Evolutionary conservation across 176 grass and related monocot genomes (phyloP).

Genomic region (Panicum miliaceum): DNA sequence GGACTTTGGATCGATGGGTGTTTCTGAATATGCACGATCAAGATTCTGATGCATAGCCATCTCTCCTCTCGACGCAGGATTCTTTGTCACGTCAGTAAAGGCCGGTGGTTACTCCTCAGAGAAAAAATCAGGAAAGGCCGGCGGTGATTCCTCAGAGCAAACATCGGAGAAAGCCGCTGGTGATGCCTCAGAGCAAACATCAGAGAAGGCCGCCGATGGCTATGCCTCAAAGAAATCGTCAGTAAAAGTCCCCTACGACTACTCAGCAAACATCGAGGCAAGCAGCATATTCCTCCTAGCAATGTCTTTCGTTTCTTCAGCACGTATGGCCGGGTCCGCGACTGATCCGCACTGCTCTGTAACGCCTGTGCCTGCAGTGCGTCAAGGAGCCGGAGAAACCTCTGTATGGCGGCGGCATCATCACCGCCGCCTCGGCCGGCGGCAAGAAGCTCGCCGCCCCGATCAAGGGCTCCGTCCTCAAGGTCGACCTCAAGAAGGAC

Average conservation of each 20-base stretch:
- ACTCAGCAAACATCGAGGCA: conserved; percentile 66
- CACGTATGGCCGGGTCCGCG: neutral
- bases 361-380: conserved; percentile 42
- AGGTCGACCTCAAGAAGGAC: conserved; percentile 59
- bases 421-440: conserved; percentile 25
- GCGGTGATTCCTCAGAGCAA: neutral
- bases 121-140: neutral
- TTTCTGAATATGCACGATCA: conserved; percentile 4
- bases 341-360: neutral
- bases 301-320: neutral
- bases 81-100: conserved; percentile 41
- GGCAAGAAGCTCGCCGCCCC: conserved; percentile 48
- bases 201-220: neutral
- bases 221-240: conserved; percentile 34
- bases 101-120: neutral
- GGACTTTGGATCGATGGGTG: neutral
- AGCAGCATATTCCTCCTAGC: neutral
- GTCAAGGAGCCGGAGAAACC: conserved; percentile 54
- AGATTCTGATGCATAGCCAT: conserved; percentile 16
- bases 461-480: conserved; percentile 49
- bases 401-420: conserved; percentile 70
- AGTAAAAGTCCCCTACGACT: conserved; percentile 53
- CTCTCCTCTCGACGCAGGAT: conserved; percentile 18
- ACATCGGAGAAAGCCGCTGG: neutral
- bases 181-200: neutral